Evolutionary conservation across 2,329 filamentous ascomycete genomes (phyloP), one percentile per base, ranked within the genome.

Genomic region (Diplodia corticola): DNA sequence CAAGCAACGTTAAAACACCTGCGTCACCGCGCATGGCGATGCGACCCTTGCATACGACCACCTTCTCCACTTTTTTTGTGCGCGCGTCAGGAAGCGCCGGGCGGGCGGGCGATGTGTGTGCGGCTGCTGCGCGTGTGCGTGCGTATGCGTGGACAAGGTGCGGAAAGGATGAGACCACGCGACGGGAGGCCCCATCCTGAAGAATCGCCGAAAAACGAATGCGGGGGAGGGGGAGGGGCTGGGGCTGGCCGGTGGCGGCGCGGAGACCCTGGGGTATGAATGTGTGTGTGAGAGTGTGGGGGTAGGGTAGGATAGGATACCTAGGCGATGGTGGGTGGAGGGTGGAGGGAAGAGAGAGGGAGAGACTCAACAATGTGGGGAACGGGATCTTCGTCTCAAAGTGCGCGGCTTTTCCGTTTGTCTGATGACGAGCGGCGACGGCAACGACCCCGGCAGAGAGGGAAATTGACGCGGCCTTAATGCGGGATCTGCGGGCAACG

Each of bases 401-500:
- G 40, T n/a, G n/a, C n/a, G n/a, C 37, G 37, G 37, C 37, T 17
- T 44, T 17, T 17, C n/a, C 15, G 15, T 44, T 13, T 2, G 17
- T 6, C 6, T 37, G 40, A 44, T 44, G 40, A 44, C 40, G 40
- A 44, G 40, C 40, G 40, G 40, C 40, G 17, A 44, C 40, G 10
- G 40, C 17, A n/a, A n/a, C n/a, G n/a, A n/a, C n/a, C 5, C 17
- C 40, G 7, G 40, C 9, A 20, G 40, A 13, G 17, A 9, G 17
- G 3, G 13, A 44, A 44, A 44, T 44, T 44, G 6, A 44, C 40
- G 40, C 40, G 40, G 40, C 40, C n/a, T 44, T 44, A 44, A 44
- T 50, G 48, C 20, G 48, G 48, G 24, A 26, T 24, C 50, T 53
- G 50, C 55, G 55, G 55, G 55, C 55, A 59, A 28, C 44, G 55